phyloP scores from a whole-genome alignment of 1,139 yeast species.

The Candida dubliniensis region DNA sequence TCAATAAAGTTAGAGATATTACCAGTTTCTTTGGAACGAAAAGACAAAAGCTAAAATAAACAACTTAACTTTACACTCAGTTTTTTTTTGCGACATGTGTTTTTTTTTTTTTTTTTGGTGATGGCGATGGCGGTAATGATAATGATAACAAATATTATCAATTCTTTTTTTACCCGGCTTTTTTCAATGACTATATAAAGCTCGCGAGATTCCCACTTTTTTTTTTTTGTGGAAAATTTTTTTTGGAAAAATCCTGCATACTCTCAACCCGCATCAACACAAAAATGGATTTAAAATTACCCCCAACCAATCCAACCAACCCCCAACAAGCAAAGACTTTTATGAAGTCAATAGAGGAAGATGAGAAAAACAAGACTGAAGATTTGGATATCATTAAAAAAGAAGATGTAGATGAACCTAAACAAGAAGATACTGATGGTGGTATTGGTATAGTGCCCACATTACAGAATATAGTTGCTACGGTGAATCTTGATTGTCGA shows the following conservation, averaged over 20 bases:
- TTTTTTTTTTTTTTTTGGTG: background rate
- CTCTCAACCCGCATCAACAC: background rate
- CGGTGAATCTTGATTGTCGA: slow-evolving; percentile 95
- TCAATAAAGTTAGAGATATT: slow-evolving; percentile 51
- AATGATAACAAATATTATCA: background rate
- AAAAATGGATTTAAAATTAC: background rate
- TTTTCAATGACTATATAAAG: slow-evolving; percentile 2
- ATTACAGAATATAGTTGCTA: slow-evolving; percentile 94
- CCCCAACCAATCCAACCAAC: background rate
- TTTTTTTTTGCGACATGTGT: background rate
- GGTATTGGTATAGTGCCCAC: slow-evolving; percentile 94
- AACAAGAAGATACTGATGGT: slow-evolving; percentile 59
- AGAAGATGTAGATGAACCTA: slow-evolving; percentile 39
- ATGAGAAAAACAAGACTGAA: slow-evolving; percentile 5
- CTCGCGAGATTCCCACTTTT: slow-evolving; percentile 1
- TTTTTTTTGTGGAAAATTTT: background rate
- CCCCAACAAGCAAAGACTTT: slow-evolving; percentile 5
- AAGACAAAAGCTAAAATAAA: background rate
- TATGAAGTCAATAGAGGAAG: slow-evolving; percentile 3
- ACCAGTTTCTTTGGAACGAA: slow-evolving; percentile 45
- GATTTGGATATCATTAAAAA: slow-evolving; percentile 22
- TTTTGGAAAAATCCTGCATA: background rate
- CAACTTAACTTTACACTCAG: background rate
- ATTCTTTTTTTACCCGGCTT: slow-evolving; percentile 4
- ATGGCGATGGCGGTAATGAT: no score